Base-by-base conservation (phyloP, 108 stramenopile genomes). In the Pseudonitzschia delicatissima region DNA sequence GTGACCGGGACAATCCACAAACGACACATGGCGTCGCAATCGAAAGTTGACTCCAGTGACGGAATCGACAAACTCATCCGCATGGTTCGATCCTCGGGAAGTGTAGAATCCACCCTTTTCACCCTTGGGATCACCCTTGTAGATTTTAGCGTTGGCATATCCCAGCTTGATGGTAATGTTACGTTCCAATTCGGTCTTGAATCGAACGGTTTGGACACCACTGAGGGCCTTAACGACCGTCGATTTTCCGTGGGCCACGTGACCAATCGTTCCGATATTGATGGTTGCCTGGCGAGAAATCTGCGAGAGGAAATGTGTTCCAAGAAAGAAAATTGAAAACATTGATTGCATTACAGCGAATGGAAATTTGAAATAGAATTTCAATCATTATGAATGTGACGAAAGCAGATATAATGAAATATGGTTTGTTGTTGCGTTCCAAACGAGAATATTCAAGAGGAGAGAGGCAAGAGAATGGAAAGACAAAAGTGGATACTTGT, bases 111-210 rank as follows among this genome's bases (percentile, higher is more conserved):
- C 81, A 2, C 89, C 87, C 23, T 81, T 84, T 42, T 66, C 80
- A 8, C 69, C 78, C 47, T 84, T 76, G 52, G 69, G 77, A 48
- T 81, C 83, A 29, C 93, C 95, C 79, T 98, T 97, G 87, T 96
- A 99, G 65, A 99, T 95, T 77, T 99, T 99, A 39, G 99, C 99
- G 73, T 99, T 99, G 74, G 99, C 99, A 72, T 99, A 99, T 62
- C 99, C 98, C 57, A 98, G 76, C 74, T 99, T 99, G 86, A 99
- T 99, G 72, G 99, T 99, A 79, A 99, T 99, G 86, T 99, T 99
- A 44, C 98, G 93, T 62, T 94, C 96, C 72, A 99, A 70, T 79
- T 99, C 99, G 64, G 96, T 97, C 94, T 99, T 99, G 86, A 98
- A 99, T 29, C 97, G 96, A 45, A 99, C 97, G n/a, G 99, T 99